Evolutionary conservation across 352 stramenopile species (phyloP).

Genomic region (Phytophthora sp.): DNA sequence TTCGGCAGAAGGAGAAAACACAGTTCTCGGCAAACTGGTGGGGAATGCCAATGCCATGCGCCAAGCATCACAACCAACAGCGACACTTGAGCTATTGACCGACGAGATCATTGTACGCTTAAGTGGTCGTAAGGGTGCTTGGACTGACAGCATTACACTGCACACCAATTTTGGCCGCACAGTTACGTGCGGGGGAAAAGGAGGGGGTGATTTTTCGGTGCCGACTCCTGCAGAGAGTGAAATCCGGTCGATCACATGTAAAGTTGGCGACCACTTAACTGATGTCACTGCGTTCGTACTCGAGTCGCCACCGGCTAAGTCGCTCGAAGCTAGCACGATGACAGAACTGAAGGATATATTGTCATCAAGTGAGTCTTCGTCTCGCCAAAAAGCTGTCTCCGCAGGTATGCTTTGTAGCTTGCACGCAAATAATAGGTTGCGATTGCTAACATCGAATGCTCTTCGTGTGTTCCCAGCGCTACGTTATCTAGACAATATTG

Average conservation of each 20-base stretch:
- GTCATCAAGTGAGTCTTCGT: conserved; percentile 7
- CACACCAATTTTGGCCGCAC: conserved; percentile 73
- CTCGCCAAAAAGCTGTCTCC: conserved; percentile 32
- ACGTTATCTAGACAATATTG: conserved; percentile 81
- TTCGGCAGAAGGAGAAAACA: not conserved
- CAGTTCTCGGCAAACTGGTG: conserved; percentile 41
- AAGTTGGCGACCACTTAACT: conserved; percentile 72
- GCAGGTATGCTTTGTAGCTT: too few relatives aligned
- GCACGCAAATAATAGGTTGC: too few relatives aligned
- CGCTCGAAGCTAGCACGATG: conserved; percentile 33
- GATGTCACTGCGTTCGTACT: conserved; percentile 58
- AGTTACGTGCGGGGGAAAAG: conserved; percentile 60
- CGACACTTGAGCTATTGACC: conserved; percentile 41
- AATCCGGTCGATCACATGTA: conserved; percentile 67
- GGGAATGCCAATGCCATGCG: conserved; percentile 53
- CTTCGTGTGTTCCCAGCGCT: conserved; percentile 23
- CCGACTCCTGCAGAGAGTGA: conserved; percentile 35
- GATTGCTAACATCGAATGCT: too few relatives aligned
- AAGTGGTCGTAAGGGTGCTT: conserved; percentile 72
- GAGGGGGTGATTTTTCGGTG: conserved; percentile 63
- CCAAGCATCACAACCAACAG: conserved; percentile 35
- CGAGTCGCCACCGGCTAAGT: conserved; percentile 14
- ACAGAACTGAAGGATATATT: conserved; percentile 29
- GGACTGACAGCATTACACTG: conserved; percentile 70
- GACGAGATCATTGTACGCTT: conserved; percentile 60